phyloP scores from a whole-genome alignment of 2,329 filamentous ascomycete genomes.

The Diaporthe citrichinensis region DNA sequence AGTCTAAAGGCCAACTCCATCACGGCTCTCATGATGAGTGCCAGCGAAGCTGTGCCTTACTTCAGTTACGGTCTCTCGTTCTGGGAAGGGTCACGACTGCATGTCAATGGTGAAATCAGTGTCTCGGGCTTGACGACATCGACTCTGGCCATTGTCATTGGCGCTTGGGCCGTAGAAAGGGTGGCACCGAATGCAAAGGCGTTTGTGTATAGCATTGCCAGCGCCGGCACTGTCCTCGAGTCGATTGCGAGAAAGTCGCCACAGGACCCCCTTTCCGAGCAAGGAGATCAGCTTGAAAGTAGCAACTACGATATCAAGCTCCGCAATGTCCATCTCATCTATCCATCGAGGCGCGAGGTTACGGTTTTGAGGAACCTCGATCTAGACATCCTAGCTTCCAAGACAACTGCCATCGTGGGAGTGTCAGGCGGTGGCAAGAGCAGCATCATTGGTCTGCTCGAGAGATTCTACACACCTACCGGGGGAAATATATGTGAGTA shows the following conservation, averaged over 20 bases:
- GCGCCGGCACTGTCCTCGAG: conserved; percentile 90
- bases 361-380: conserved; percentile 88
- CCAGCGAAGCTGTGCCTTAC: conserved; percentile 87
- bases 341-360: conserved; percentile 92
- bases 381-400: conserved; percentile 85
- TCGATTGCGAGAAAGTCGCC: conserved; percentile 93
- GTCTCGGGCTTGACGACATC: conserved; percentile 85
- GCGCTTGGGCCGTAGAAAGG: conserved; percentile 91
- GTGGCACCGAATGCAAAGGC: conserved; percentile 88
- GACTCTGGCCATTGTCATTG: conserved; percentile 91
- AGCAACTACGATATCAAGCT: conserved; percentile 86
- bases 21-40: conserved; percentile 83
- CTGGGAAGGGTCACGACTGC: conserved; percentile 86
- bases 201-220: conserved; percentile 85
- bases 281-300: conserved; percentile 78
- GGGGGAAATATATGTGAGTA: conserved; percentile 65
- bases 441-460: conserved; percentile 92
- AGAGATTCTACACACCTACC: conserved; percentile 94
- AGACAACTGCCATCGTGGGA: conserved; percentile 94
- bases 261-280: conserved; percentile 79
- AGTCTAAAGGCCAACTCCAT: conserved; percentile 83
- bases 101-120: conserved; percentile 75
- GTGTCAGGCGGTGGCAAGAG: conserved; percentile 95
- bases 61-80: conserved; percentile 90
- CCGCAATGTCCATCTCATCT: conserved; percentile 89